phyloP scores from a whole-genome alignment of 1,284 basidiomycete genomes.

The Leccinum angustisporum region DNA sequence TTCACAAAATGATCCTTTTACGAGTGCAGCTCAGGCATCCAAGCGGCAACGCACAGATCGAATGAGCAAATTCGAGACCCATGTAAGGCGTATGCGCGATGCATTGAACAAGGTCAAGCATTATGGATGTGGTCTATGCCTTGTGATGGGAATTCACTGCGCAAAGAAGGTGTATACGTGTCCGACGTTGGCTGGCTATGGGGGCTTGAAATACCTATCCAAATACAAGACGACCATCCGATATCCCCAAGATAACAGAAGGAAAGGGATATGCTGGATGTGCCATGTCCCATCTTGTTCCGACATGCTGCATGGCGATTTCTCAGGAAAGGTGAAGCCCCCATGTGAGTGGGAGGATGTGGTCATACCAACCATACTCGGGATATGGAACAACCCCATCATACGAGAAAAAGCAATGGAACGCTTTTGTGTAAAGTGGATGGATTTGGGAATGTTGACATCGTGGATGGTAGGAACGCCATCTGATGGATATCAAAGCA shows the following conservation, averaged over 20 bases:
- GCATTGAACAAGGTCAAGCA: background rate
- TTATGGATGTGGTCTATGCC: background rate
- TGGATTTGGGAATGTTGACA: background rate
- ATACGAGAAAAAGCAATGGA: background rate
- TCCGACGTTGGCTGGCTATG: background rate
- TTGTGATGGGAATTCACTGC: background rate
- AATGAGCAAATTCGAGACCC: background rate
- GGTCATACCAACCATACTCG: background rate
- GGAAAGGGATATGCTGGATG: background rate
- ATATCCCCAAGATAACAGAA: no score
- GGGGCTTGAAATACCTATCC: background rate
- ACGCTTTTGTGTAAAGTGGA: background rate
- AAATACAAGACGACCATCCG: no score
- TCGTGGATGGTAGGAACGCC: background rate
- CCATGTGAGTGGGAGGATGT: background rate
- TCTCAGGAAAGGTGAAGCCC: background rate
- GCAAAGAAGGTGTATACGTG: background rate
- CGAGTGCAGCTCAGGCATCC: background rate
- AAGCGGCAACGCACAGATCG: background rate
- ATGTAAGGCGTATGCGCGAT: background rate
- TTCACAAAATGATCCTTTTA: background rate
- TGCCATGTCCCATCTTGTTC: background rate
- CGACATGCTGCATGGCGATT: background rate
- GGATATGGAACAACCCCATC: background rate
- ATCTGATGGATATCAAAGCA: background rate